Conservation (phyloP, 164 flowering plant species). For the Magnolia changhungtana region DNA sequence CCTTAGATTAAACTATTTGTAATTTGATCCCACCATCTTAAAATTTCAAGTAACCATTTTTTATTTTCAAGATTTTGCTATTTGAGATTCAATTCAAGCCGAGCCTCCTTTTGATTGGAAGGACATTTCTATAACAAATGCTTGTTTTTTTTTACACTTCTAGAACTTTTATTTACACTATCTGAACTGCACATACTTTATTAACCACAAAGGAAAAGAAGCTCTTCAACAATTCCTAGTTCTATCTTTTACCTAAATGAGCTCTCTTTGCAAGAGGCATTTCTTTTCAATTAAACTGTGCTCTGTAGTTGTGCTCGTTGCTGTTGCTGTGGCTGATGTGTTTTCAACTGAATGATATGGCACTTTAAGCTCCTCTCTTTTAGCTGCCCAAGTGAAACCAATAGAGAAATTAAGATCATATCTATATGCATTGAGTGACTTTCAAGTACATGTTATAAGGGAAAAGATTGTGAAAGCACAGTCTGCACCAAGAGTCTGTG, state of each 20-base stretch:
- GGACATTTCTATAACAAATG: not conserved
- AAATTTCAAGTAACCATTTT: too few species aligned
- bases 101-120: not conserved
- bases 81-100: not conserved
- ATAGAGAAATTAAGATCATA: not conserved
- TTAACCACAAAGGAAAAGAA: not conserved
- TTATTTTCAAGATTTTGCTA: not conserved
- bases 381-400: constrained; percentile 30
- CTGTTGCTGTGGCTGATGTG: constrained; percentile 17
- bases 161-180: too few species aligned
- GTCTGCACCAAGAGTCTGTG: not conserved
- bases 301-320: not conserved
- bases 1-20: too few species aligned
- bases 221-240: not conserved
- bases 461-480: not conserved
- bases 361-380: constrained; percentile 54
- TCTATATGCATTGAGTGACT: not conserved
- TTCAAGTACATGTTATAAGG: not conserved
- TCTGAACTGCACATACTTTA: too few species aligned
- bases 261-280: not conserved
- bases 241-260: not conserved
- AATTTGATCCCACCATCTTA: too few species aligned
- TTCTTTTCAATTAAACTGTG: not conserved
- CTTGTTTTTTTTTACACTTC: too few species aligned
- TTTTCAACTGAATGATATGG: constrained; percentile 31